Conservation (phyloP, 352 stramenopile species). For the Phytopythium kandeliae region DNA sequence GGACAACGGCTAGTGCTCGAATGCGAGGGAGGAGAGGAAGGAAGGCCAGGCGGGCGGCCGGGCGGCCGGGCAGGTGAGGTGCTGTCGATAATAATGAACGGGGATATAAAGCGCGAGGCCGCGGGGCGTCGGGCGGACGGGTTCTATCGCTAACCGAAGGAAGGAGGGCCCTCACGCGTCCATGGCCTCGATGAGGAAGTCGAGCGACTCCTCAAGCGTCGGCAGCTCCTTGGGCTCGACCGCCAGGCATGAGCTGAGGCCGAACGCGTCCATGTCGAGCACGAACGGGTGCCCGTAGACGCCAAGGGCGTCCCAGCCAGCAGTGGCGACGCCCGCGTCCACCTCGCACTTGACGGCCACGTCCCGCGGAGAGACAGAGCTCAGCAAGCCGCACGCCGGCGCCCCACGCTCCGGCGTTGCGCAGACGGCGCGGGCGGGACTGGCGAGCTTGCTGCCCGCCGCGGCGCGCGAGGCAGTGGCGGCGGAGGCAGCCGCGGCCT, state of each 20-base stretch:
- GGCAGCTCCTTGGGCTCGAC: conserved; percentile 21
- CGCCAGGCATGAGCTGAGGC: background rate
- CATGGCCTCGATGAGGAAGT: conserved; percentile 48
- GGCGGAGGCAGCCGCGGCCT: conserved; percentile 13
- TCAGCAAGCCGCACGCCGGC: background rate
- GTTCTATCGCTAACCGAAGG: conserved; percentile 1
- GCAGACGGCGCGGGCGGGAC: background rate
- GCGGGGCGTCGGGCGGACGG: too few relatives aligned
- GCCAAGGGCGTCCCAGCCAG: background rate
- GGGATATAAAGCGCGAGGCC: too few relatives aligned
- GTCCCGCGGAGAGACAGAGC: background rate
- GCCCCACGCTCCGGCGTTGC: conserved; percentile 3
- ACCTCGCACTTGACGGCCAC: conserved; percentile 1
- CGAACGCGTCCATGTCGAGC: conserved; percentile 3
- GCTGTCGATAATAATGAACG: too few relatives aligned
- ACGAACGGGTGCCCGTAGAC: conserved; percentile 4
- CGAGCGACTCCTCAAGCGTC: conserved; percentile 41
- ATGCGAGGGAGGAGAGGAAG: too few relatives aligned
- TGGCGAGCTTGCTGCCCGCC: too few relatives aligned
- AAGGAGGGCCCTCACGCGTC: conserved; percentile 7
- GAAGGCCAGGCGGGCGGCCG: too few relatives aligned
- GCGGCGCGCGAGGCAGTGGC: too few relatives aligned
- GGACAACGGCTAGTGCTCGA: too few relatives aligned
- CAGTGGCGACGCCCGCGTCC: background rate
- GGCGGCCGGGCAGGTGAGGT: too few relatives aligned